Conservation (phyloP, 2,329 filamentous ascomycete genomes). For the Penicillium italicum region DNA sequence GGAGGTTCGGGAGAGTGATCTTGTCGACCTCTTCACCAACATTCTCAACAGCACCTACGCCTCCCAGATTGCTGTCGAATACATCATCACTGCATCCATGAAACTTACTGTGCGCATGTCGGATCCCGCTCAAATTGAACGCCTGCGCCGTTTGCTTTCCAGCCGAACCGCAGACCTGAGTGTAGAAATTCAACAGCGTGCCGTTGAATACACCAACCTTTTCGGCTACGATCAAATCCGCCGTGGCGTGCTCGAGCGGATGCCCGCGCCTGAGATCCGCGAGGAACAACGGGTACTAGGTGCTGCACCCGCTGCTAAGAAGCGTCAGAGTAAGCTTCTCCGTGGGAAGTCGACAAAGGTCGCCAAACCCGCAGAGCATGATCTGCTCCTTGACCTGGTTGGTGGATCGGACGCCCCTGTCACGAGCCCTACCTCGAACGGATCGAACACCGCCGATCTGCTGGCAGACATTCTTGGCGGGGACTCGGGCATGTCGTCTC, state of each 20-base stretch:
- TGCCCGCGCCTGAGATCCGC: constrained; percentile 95
- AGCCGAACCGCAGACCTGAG: constrained; percentile 81
- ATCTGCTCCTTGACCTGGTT: constrained; percentile 89
- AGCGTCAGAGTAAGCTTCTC: constrained; percentile 58
- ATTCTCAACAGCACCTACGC: constrained; percentile 95
- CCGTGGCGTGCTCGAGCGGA: constrained; percentile 88
- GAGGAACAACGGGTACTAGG: constrained; percentile 90
- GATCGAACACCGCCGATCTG: constrained; percentile 75
- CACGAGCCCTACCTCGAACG: constrained; percentile 53
- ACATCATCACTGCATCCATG: constrained; percentile 91
- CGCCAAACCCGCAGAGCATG: constrained; percentile 81
- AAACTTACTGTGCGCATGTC: constrained; percentile 87
- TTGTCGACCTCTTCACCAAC: constrained; percentile 86
- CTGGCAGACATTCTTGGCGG: constrained; percentile 88
- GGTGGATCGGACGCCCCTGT: constrained; percentile 66
- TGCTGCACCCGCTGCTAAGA: constrained; percentile 67
- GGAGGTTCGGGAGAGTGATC: constrained; percentile 79
- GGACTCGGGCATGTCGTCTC: constrained; percentile 53
- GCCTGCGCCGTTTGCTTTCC: constrained; percentile 73
- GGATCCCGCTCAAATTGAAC: constrained; percentile 80
- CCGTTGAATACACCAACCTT: constrained; percentile 93
- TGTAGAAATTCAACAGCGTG: constrained; percentile 92
- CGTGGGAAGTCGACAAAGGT: constrained; percentile 73
- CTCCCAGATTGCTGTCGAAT: constrained; percentile 86
- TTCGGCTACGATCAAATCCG: constrained; percentile 86